Evolutionary conservation across 2,329 filamentous ascomycete species (phyloP).

Genomic region (Leptographium wingfieldii): DNA sequence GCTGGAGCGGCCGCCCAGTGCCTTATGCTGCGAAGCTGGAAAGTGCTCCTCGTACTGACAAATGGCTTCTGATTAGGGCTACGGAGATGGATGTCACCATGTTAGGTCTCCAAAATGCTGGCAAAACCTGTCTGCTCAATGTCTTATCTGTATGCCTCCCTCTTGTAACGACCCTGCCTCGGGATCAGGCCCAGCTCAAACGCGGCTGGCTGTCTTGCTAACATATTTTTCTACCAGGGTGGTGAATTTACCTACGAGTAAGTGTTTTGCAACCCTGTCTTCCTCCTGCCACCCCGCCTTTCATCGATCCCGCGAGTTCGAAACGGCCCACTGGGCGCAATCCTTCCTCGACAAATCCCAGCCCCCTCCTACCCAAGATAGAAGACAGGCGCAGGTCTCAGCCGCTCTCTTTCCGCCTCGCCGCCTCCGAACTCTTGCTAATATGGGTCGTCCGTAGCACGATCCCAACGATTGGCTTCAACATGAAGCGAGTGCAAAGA

Average conservation of each 20-base stretch:
- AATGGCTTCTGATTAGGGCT: constrained; percentile 47
- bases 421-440: neutral
- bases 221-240: constrained; percentile 44
- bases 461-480: constrained; percentile 96
- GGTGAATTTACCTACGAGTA: constrained; percentile 99
- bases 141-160: constrained; percentile 73
- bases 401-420: neutral
- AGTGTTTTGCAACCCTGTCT: constrained; percentile 22
- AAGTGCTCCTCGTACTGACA: constrained; percentile 6
- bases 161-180: neutral
- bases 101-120: constrained; percentile 95
- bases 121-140: constrained; percentile 88
- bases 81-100: constrained; percentile 99
- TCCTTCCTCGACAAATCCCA: constrained; percentile 7
- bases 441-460: constrained; percentile 46
- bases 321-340: neutral
- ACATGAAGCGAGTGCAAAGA: constrained; percentile 96
- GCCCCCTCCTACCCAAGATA: neutral
- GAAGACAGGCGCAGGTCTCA: neutral
- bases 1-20: neutral
- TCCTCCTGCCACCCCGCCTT: constrained; percentile 16
- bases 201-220: neutral
- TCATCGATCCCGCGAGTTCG: constrained; percentile 5
- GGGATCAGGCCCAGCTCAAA: neutral
- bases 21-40: neutral